These are phyloP conservation scores for Crithidia expoeki DNA, from an alignment of 208 protist genomes.

Conservation along the genomic window DNA sequence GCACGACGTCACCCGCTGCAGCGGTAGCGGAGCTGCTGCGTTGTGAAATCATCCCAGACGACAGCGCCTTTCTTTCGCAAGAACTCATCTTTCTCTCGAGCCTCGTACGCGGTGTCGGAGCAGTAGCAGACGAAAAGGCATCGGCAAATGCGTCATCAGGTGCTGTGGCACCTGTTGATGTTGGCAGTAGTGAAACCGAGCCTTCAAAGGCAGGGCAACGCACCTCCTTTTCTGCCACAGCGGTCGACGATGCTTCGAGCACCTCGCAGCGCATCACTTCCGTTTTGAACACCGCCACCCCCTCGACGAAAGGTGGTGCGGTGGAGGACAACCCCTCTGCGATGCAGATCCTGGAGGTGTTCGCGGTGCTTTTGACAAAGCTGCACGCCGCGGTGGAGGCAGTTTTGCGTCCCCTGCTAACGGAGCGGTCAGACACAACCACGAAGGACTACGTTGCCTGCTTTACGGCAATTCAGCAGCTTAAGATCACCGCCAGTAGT, in stretches of 20 bases:
- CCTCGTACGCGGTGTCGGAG: constrained; percentile 9
- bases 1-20: background rate
- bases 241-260: background rate
- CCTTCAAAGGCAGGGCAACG: background rate
- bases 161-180: no score
- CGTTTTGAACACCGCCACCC: no score
- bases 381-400: constrained; percentile 25
- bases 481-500: constrained; percentile 33
- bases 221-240: background rate
- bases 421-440: constrained; percentile 16
- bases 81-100: constrained; percentile 26
- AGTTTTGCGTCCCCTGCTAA: constrained; percentile 26
- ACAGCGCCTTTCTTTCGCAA: constrained; percentile 26
- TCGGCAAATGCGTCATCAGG: background rate
- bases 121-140: background rate
- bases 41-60: constrained; percentile 26
- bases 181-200: background rate
- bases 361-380: constrained; percentile 17
- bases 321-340: constrained; percentile 17
- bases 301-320: background rate
- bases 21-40: constrained; percentile 32
- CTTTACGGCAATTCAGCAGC: constrained; percentile 40
- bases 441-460: constrained; percentile 49
- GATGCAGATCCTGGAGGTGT: constrained; percentile 22
- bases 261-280: background rate